Evolutionary conservation across 2,329 filamentous ascomycete genomes (phyloP).

Genomic region (Aureobasidium sp.): DNA sequence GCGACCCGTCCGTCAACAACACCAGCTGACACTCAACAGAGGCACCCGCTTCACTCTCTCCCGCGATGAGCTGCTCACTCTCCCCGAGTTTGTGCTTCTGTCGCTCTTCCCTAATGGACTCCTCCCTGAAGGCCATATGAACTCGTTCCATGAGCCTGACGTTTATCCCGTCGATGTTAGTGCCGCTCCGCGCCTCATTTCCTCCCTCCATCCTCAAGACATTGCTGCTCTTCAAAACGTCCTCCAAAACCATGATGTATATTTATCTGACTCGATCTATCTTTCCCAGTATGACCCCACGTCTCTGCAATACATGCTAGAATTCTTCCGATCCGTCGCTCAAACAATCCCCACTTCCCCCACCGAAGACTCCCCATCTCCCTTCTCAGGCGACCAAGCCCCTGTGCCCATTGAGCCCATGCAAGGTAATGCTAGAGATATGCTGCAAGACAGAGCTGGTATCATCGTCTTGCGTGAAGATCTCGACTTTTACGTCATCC

Average conservation of each 20-base stretch:
- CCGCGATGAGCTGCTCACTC: constrained; percentile 84
- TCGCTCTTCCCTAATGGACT: constrained; percentile 99
- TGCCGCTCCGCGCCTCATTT: constrained; percentile 25
- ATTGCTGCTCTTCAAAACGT: constrained; percentile 29
- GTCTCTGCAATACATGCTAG: constrained; percentile 97
- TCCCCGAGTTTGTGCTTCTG: constrained; percentile 93
- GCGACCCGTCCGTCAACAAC: not conserved
- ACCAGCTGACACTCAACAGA: constrained; percentile 41
- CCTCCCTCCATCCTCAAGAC: constrained; percentile 24
- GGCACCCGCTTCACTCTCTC: constrained; percentile 91
- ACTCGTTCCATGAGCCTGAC: constrained; percentile 83
- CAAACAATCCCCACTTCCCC: constrained; percentile 78
- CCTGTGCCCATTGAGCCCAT: constrained; percentile 64
- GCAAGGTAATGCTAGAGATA: constrained; percentile 54
- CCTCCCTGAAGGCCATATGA: constrained; percentile 93
- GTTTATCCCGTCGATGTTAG: constrained; percentile 96
- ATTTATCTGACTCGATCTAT: constrained; percentile 48
- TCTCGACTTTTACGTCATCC: constrained; percentile 94
- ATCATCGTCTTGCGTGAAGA: constrained; percentile 97
- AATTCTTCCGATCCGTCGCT: constrained; percentile 93
- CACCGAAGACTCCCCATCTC: constrained; percentile 45
- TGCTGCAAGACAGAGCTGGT: constrained; percentile 79
- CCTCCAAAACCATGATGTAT: constrained; percentile 38
- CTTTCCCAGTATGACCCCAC: constrained; percentile 80
- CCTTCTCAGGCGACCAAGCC: constrained; percentile 20